These are phyloP conservation scores for Sporisorium iseilematis-ciliati DNA, from an alignment of 1,284 basidiomycete species.

Conservation along the genomic window DNA sequence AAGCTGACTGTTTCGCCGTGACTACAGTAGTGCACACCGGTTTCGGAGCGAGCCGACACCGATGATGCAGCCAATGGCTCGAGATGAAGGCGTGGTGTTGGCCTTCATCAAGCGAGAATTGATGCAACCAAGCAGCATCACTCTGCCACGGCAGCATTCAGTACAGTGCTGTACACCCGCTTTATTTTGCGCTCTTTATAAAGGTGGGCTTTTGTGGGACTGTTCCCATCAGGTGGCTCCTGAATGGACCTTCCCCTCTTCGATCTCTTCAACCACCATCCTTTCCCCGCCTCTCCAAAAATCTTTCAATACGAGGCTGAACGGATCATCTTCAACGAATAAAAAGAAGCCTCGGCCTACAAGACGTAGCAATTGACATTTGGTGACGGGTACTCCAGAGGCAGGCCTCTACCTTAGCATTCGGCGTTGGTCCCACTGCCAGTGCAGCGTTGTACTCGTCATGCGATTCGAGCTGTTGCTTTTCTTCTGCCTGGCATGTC, in stretches of 20 bases:
- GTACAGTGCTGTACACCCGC: no score
- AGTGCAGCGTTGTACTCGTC: slow-evolving; percentile 8
- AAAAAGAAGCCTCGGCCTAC: neutral
- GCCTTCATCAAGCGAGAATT: neutral
- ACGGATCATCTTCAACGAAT: neutral
- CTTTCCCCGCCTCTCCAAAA: neutral
- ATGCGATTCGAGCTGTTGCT: slow-evolving; percentile 28
- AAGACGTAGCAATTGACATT: neutral
- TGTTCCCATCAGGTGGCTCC: neutral
- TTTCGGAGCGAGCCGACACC: slow-evolving; percentile 1
- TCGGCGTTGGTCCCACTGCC: neutral
- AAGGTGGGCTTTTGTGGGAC: slow-evolving; percentile 7
- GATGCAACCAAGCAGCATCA: neutral
- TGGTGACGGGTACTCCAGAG: slow-evolving; percentile 2
- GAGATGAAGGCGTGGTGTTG: neutral
- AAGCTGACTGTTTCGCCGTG: neutral
- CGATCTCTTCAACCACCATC: neutral
- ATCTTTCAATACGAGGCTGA: neutral
- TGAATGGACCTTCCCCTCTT: neutral
- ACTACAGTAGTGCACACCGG: neutral
- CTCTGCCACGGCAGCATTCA: neutral
- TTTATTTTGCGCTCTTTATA: neutral
- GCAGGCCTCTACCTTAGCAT: slow-evolving; percentile 15
- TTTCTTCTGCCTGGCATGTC: slow-evolving; percentile 33
- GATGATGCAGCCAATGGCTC: neutral